These are phyloP conservation scores for Mycena venus DNA, from an alignment of 768 basidiomycete species.

Conservation along the genomic window DNA sequence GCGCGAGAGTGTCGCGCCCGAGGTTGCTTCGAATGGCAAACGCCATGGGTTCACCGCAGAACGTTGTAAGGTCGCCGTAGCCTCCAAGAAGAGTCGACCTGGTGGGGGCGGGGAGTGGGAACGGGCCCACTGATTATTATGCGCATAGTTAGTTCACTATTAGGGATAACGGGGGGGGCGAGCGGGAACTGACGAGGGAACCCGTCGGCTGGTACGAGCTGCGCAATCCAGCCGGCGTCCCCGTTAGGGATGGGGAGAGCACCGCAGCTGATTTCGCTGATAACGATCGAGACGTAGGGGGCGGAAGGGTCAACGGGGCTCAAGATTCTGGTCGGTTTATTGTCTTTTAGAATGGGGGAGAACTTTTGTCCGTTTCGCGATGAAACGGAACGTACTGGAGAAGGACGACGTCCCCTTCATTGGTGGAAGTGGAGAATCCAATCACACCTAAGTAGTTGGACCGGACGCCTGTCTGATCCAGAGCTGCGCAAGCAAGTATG, in stretches of 20 bases:
- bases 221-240: neutral
- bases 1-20: neutral
- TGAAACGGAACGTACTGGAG: slow-evolving; percentile 13
- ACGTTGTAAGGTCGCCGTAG: neutral
- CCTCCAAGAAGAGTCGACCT: slow-evolving; percentile 6
- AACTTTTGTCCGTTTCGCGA: neutral
- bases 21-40: slow-evolving; percentile 12
- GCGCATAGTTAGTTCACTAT: neutral
- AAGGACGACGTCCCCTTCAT: slow-evolving; percentile 13
- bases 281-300: slow-evolving; percentile 10
- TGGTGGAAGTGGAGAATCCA: slow-evolving; percentile 12
- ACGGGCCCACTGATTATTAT: slow-evolving; percentile 8
- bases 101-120: neutral
- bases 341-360: neutral
- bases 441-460: slow-evolving; percentile 17
- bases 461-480: slow-evolving; percentile 6
- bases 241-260: neutral
- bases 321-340: slow-evolving; percentile 15
- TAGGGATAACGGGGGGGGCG: neutral
- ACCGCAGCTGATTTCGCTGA: neutral
- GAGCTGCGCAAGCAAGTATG: neutral
- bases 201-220: neutral
- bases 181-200: neutral
- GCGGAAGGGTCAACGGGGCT: slow-evolving; percentile 13
- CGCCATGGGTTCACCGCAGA: slow-evolving; percentile 14